A percentile compares a stretch with the other conserved stretches of the same genome.
Conservation (phyloP, 371 early-diverging fungal genomes). For the Lichtheimia hyalospora region DNA sequence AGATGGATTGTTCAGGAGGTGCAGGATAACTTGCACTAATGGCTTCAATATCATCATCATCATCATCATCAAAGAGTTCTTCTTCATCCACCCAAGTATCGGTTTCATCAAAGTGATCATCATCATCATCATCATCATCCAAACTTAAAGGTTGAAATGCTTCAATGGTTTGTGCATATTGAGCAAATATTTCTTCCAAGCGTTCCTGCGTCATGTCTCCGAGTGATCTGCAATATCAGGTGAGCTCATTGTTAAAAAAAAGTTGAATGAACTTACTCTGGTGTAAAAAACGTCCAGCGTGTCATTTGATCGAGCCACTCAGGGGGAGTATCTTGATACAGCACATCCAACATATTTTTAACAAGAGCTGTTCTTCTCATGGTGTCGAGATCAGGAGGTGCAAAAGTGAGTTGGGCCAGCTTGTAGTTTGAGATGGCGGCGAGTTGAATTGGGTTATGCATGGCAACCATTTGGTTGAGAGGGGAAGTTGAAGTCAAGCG, state of each 20-base stretch:
- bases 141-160: conserved; percentile 36
- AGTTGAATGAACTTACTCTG: conserved; percentile 40
- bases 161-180: conserved; percentile 48
- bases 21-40: conserved; percentile 9
- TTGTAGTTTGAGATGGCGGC: conserved; percentile 56
- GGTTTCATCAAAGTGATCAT: conserved; percentile 22
- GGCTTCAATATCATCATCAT: background rate
- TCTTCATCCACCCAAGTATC: conserved; percentile 20
- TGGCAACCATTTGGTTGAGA: conserved; percentile 17
- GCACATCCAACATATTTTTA: conserved; percentile 44
- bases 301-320: conserved; percentile 57
- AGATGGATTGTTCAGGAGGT: conserved; percentile 17
- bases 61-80: no score
- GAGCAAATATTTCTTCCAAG: conserved; percentile 44
- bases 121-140: conserved; percentile 25
- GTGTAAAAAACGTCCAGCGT: conserved; percentile 52
- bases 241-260: conserved; percentile 10
- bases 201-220: conserved; percentile 49
- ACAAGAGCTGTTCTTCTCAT: conserved; percentile 48
- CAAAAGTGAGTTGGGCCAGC: conserved; percentile 56
- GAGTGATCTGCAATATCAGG: conserved; percentile 28
- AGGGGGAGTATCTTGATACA: conserved; percentile 44
- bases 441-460: conserved; percentile 48
- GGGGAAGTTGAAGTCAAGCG: conserved; percentile 9
- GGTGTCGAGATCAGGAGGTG: conserved; percentile 47